phyloP scores from a whole-genome alignment of 306 rosid genomes.

The Argentina anserina region DNA sequence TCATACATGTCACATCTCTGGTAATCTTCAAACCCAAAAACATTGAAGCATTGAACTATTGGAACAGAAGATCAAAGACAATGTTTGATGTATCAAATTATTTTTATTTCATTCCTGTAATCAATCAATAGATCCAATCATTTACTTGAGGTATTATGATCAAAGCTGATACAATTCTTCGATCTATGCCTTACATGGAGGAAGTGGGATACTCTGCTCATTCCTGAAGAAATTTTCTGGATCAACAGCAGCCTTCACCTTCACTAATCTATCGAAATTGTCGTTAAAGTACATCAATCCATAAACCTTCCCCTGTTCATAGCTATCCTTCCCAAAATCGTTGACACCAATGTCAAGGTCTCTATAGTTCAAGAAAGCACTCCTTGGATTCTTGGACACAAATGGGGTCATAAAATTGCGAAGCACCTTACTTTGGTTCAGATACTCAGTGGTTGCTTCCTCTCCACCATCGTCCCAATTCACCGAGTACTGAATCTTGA shows the following conservation, averaged over 20 bases:
- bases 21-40: not conserved
- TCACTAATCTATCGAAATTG: conserved; percentile 61
- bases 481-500: conserved; percentile 61
- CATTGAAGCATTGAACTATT: not conserved
- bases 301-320: conserved; percentile 48
- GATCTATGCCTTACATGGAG: conserved; percentile 31
- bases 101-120: not conserved
- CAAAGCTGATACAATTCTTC: conserved; percentile 6
- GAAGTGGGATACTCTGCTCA: conserved; percentile 64
- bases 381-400: conserved; percentile 74
- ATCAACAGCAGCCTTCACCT: conserved; percentile 56
- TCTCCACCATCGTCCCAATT: conserved; percentile 42
- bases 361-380: conserved; percentile 64
- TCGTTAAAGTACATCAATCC: conserved; percentile 54
- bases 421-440: conserved; percentile 41
- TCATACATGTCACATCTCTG: not conserved
- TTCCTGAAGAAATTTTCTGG: conserved; percentile 68
- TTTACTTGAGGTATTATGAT: not conserved
- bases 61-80: not conserved
- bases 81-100: not conserved
- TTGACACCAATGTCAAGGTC: conserved; percentile 73
- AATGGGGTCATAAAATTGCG: conserved; percentile 61
- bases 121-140: not conserved
- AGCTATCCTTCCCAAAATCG: conserved; percentile 31
- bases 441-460: conserved; percentile 20